Percentiles rank a stretch among this genome's conserved stretches.
phyloP scores from a whole-genome alignment of 345 rosid species.

The Ceriops decandra region DNA sequence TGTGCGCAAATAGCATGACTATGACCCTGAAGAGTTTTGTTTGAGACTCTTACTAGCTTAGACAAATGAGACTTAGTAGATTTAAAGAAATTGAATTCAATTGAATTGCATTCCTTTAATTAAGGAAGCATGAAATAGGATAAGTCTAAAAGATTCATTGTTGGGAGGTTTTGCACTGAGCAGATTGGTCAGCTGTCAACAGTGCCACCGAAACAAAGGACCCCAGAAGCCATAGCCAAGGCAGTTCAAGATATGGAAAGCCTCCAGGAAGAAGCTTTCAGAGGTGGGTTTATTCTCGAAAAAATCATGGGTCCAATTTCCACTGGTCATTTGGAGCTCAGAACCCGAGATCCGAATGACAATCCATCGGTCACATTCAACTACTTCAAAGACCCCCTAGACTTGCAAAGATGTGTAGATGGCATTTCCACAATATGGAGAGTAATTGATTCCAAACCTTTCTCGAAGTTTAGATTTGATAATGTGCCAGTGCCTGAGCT shows the following conservation, averaged over 20 bases:
- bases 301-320: slow-evolving; percentile 27
- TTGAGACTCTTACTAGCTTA: too few relatives aligned
- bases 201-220: slow-evolving; percentile 38
- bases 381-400: slow-evolving; percentile 21
- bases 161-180: background rate
- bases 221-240: slow-evolving; percentile 32
- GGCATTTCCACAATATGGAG: slow-evolving; percentile 21
- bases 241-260: slow-evolving; percentile 23
- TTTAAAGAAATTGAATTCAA: too few relatives aligned
- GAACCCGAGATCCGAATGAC: slow-evolving; percentile 9
- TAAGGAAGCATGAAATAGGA: too few relatives aligned
- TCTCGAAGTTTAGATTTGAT: slow-evolving; percentile 16
- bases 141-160: too few relatives aligned
- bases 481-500: slow-evolving; percentile 4
- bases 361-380: slow-evolving; percentile 33
- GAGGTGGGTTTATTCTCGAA: slow-evolving; percentile 27
- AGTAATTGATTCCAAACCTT: slow-evolving; percentile 18
- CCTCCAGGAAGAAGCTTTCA: slow-evolving; percentile 20
- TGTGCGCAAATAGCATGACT: background rate
- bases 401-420: slow-evolving; percentile 20
- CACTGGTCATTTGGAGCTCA: slow-evolving; percentile 24
- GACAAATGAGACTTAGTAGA: too few relatives aligned
- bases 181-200: slow-evolving; percentile 40
- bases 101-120: too few relatives aligned
- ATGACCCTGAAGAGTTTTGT: too few relatives aligned